Base-by-base conservation (phyloP, 1,284 basidiomycete species). In the Exobasidium rhododendri region DNA sequence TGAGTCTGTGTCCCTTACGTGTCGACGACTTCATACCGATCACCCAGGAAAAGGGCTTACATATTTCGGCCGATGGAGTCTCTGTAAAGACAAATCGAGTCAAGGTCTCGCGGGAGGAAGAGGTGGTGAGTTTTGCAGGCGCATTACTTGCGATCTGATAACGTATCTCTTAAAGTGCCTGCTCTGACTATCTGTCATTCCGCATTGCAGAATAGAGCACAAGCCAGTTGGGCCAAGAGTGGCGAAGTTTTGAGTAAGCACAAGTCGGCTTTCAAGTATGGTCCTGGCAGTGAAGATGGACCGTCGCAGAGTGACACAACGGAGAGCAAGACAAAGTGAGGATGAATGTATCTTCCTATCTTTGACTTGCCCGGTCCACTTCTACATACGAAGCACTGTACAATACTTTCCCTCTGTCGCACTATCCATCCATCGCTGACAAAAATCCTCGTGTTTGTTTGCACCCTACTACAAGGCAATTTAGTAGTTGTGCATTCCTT, bases 161-260 rank as follows among this genome's bases (percentile, higher is more conserved):
- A 22, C 3, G 44, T 22, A 45, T 3, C 24, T 45, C 3, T 3
- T n/a, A 17, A 3, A n/a, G 4, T 45, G n/a, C 17, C 10, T 45
- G 24, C 17, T 45, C 10, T 3, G 4, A 45, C 24, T 22, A n/a
- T 22, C 10, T 45, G 40, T 43, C 10, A 17, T 4, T 45, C 44
- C 10, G n/a, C 3, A n/a, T 45, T 50, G 5, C 47, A 50, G 47
- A 50, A 55, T 29, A 29, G 29, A 40, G 52, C 52, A 17, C 52
- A 55, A 20, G 52, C 52, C 3, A 55, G 52, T 26, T 40, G 31
- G 32, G 32, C 32, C 4, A 55, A 55, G 28, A 55, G 52, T 44
- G 40, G 40, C n/a, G 52, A 55, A 30, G 52, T 55, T 26, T 32
- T 55, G 52, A 44, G 22, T 4, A 55, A 55, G 30, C 52, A 55